A percentile compares a stretch with the other conserved stretches of the same genome.
Evolutionary conservation across 2,329 filamentous ascomycete species (phyloP).

Genomic region (Aspergillus fijiensis): DNA sequence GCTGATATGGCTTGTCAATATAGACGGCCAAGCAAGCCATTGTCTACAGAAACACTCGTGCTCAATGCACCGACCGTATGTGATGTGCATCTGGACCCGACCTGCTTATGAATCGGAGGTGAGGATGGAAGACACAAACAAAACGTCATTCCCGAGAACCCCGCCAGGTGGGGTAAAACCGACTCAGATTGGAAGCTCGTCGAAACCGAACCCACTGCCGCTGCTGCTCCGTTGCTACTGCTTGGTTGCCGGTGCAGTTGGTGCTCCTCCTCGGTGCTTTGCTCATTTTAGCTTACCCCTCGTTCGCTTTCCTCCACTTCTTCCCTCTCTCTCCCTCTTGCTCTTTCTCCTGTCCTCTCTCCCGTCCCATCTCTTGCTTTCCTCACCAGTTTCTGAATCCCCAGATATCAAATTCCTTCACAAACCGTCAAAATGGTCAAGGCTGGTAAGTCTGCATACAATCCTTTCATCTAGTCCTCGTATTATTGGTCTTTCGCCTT

Average conservation of each 20-base stretch:
- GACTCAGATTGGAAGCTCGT: conserved; percentile 15
- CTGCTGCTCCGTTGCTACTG: conserved; percentile 9
- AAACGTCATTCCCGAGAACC: conserved; percentile 27
- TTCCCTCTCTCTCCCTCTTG: conserved; percentile 20
- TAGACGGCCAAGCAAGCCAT: too few relatives aligned
- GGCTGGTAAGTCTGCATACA: conserved; percentile 68
- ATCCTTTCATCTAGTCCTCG: conserved; percentile 12
- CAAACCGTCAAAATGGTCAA: conserved; percentile 90
- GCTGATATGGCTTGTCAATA: too few relatives aligned
- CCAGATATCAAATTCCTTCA: conserved; percentile 27
- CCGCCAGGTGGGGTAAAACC: conserved; percentile 19
- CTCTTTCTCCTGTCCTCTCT: conserved; percentile 9
- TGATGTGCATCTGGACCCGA: not conserved
- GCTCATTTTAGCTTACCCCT: conserved; percentile 14
- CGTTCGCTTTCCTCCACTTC: conserved; percentile 11
- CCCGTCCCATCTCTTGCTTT: conserved; percentile 8
- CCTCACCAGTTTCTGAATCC: conserved; percentile 19
- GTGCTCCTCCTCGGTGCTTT: not conserved
- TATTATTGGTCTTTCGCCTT: conserved; percentile 18
- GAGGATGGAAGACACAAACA: conserved; percentile 12
- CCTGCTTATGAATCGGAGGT: conserved; percentile 22
- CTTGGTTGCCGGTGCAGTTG: not conserved
- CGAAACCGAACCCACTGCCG: conserved; percentile 14
- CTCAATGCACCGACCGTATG: too few relatives aligned
- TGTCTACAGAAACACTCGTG: too few relatives aligned